Evolutionary conservation across 768 basidiomycete species (phyloP), one percentile per base, ranked within the genome.

Genomic region (Cyclocybe aegerita): DNA sequence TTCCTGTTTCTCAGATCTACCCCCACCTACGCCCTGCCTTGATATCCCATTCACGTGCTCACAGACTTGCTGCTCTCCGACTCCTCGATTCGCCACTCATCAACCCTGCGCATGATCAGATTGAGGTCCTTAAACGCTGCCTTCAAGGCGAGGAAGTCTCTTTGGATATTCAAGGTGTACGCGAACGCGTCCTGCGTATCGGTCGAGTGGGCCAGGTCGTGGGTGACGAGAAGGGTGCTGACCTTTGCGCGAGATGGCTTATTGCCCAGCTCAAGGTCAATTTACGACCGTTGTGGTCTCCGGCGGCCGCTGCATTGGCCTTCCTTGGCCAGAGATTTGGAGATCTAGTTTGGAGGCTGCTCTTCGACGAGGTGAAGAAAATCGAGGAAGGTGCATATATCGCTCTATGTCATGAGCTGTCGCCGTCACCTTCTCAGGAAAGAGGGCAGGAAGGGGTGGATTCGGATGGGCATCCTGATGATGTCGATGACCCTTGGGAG

Each of bases 221-320:
- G 8, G 82, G 75, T 2, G 82, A 85, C 40, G 72, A 74, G 35
- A 60, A 75, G 35, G 80, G 80, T 12, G 82, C 83, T 0, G 85
- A 90, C 50, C 60, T 91, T 4, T 84, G 81, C 50, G 70, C 77
- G 5, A 67, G 85, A 37, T 94, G 92, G 88, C 64, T 93, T 15
- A 78, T 87, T 29, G 91, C 89, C 5, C 95, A 97, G 64, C 75
- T 98, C 46, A 98, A 98, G 71, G 88, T 98, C 53, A 96, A 94
- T 64, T 71, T 98, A 39, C 81, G 91, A 29, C 97, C 97, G 0
- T 63, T 97, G 11, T 99, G 95, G 89, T 80, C 83, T 3, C 88
- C 94, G 12, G 83, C 93, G 4, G 78, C 85, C 9, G 78, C 79
- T 9, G 86, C 89, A 0, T 66, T 97, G 4, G 75, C 80, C 0